Evolutionary conservation across 2,329 filamentous ascomycete genomes (phyloP), one percentile per base, ranked within the genome.

Genomic region (Aureobasidium sp.): DNA sequence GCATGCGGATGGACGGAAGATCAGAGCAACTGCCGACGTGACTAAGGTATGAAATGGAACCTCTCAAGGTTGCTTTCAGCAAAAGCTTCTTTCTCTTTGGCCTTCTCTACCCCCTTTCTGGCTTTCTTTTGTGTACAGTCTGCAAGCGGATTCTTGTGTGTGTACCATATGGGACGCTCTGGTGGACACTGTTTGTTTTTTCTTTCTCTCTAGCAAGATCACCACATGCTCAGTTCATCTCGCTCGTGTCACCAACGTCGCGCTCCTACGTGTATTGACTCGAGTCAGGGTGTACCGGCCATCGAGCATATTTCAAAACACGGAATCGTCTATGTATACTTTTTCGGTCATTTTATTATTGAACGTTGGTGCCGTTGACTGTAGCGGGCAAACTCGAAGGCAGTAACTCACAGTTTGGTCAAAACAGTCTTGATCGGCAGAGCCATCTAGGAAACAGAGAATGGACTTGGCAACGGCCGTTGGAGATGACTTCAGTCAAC

Each of bases 401-500:
- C 45, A 51, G 36, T 45, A 60, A 60, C 44, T 60, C 45, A 34
- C 57, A 22, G 25, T 60, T 20, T 51, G 14, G 57, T 49, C 57
- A 41, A 31, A 60, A 57, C 53, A 45, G 44, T 51, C 57, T 39
- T 60, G 57, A 51, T 60, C 57, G 57, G 45, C 45, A 51, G 22
- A 60, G 41, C 57, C 45, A 60, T 60, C 44, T 60, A 51, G 57
- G 57, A 60, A 51, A 60, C 27, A 60, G 14, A 60, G 25, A 41
- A 51, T 49, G 44, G 45, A 60, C 58, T 61, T 61, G 58, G 58
- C 58, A 61, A 61, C 58, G 58, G 47, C 58, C 37, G 45, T 20
- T 61, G 58, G 41, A 53, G 37, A 61, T 61, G 47, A 61, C 58
- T 60, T 60, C 57, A 60, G 29, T 52, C 58, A 39, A 52, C 47